Base-by-base conservation (phyloP, 129 eudicot genomes). In the Chrysanthemum makinoi region DNA sequence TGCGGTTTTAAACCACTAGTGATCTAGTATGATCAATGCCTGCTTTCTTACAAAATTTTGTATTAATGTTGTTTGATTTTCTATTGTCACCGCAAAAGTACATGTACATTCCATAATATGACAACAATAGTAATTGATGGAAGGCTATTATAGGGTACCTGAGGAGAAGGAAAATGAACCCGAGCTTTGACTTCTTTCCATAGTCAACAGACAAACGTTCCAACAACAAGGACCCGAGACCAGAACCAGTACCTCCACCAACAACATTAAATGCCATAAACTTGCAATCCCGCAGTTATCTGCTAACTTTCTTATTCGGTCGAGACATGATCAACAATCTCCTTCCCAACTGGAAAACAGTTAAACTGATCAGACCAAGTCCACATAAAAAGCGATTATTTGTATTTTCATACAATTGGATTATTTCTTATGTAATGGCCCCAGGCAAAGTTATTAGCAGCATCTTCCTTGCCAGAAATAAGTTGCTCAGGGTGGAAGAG, bases 271-370 rank as follows among this genome's bases (percentile, higher is more conserved):
- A 93, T 15, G 89, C 96, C 83, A 93, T 65, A 78, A 93, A 93
- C 98, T 87, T 93, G 98, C 83, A 93, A 79, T 10, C 98, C 98
- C 89, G 85, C 98, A 93, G 85, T 87, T 93, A 76, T 93, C 98
- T 63, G 98, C 98, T 78, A 93, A 66, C 86, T 93, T 93, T 81
- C 98, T 83, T 63, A 93, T 88, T 54, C 98, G 85, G 69, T 93
- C 98, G 49, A 93, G 88, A 72, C 98, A 93, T 0, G 81, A 65
- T 93, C 98, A 66, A 93, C 96, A 64, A 93, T 87, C 78, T 93
- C 98, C 77, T 93, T 93, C 67, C 96, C 98, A 47, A 89, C 98
- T 93, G 95, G 39, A 70, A 71, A 15, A 73, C 46, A 62, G 51
- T 62, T 5, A 76, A 55, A 55, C 48, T 10, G 46, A 24, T 18